Evolutionary conservation across 2,329 filamentous ascomycete species (phyloP).

Genomic region (Colletotrichum cereale): DNA sequence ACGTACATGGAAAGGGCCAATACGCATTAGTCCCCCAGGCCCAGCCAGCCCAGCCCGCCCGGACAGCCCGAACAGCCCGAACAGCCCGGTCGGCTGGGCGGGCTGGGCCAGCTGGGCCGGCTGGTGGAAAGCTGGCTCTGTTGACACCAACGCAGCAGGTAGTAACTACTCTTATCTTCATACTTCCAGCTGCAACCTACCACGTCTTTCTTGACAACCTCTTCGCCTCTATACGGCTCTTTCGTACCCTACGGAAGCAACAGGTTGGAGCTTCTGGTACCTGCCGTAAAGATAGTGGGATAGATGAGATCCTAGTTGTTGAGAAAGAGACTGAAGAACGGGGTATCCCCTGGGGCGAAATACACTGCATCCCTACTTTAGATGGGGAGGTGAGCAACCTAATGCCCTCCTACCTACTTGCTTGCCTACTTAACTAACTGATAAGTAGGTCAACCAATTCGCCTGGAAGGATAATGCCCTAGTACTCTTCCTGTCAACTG

Average conservation of each 20-base stretch:
- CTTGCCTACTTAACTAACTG: no score
- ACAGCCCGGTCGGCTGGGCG: neutral
- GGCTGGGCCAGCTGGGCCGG: neutral
- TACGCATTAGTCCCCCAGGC: no score
- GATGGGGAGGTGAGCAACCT: no score
- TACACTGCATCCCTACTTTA: conserved; percentile 5
- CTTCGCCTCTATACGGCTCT: conserved; percentile 1
- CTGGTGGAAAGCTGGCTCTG: conserved; percentile 3
- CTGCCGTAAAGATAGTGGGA: conserved; percentile 1
- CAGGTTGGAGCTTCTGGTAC: neutral
- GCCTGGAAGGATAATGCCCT: no score
- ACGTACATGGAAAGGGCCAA: no score
- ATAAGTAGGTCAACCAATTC: no score
- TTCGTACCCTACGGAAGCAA: neutral
- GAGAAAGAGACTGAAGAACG: conserved; percentile 3
- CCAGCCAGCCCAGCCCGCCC: neutral
- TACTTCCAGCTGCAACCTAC: no score
- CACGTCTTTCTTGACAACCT: no score
- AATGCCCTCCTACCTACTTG: no score
- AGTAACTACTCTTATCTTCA: no score
- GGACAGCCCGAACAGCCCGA: neutral
- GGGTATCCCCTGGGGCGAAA: conserved; percentile 1
- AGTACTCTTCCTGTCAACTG: no score
- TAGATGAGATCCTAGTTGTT: conserved; percentile 3
- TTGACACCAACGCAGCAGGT: conserved; percentile 2